Evolutionary conservation across 768 basidiomycete species (phyloP), one percentile per base, ranked within the genome.

Genomic region (Tulasnella sp.): DNA sequence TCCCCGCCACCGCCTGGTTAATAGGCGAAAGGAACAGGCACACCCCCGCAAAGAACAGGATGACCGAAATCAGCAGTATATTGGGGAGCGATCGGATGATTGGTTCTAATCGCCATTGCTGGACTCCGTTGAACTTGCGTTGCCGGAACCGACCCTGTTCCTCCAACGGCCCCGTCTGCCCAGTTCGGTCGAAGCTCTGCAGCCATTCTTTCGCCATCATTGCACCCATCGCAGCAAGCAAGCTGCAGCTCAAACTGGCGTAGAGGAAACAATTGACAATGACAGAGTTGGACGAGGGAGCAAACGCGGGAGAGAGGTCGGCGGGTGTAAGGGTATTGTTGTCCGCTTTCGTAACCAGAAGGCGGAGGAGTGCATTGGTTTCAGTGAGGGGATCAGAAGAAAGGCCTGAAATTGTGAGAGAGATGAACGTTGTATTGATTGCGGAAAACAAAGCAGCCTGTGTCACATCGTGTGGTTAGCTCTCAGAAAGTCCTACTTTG

Each of bases 121-220:
- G 12, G 12, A 58, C 48, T 27, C 76, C 76, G 5, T n/a, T 34
- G 52, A 77, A 77, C 34, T 77, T 77, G 27, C 8, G 44, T 56
- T 77, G 76, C 31, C 76, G 46, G 27, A 31, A 48, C 38, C 48
- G 48, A n/a, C 52, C 44, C n/a, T 71, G 76, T 16, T 77, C 34
- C 19, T 77, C 42, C 21, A 38, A 58, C 38, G 38, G 38, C 10
- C 72, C 72, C 6, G 72, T 73, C 34, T 76, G 42, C 24, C 75
- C 75, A 52, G 39, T 46, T 58, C 75, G 42, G 18, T 76, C 44
- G 42, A 39, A 76, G 75, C 14, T 18, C 36, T 46, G 44, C 8
- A 76, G 12, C 75, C 75, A 76, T 56, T 76, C 38, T 27, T 76
- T 76, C 12, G 44, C 75, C 42, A 76, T 38, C 75, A 76, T 38